Evolutionary conservation across 768 basidiomycete genomes (phyloP), one percentile per base, ranked within the genome.

Genomic region (Collybia sp.): DNA sequence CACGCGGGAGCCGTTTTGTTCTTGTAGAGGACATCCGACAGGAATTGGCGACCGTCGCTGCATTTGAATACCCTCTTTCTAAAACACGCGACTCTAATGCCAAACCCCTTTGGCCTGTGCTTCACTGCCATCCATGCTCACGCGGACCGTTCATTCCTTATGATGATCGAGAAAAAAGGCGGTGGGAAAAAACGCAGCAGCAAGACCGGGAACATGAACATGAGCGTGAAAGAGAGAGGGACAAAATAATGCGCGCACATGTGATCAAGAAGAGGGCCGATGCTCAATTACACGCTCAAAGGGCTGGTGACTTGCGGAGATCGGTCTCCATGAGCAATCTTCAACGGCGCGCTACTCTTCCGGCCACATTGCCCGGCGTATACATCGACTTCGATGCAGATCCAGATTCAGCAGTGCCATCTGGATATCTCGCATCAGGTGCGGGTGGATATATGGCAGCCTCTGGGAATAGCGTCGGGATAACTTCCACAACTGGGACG

Each of bases 391-490:
- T 60, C 9, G 75, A 79, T 30, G 70, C 66, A 16, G 65, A 75
- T 30, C 55, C 63, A 19, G 79, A 79, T 43, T 85, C 83, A 2
- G 73, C 72, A 12, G 77, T 82, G 45, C 83, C 85, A 10, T 88
- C 87, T 2, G 85, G 87, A 5, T 88, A 82, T 58, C 69, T 82
- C 5, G 75, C 76, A 4, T 85, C 85, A 5, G 73, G 73, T 9
- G 53, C 57, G 30, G 60, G 72, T 30, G 75, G 73, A 11, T 92
- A 93, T 60, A 75, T 89, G 46, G 92, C 93, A 32, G 95, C 95
- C 2, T 97, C 94, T 6, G 94, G 94, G 5, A 98, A 99, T 67
- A 93, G 89, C 51, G 93, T 97, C 39, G 77, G 80, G 33, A 83
- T 98, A 57, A 93, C 95, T 1, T 96, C 93, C 2, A 88, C 85